Evolutionary conservation across 192 early-diverging fungal genomes (phyloP).

Genomic region (Dissophora ornata): DNA sequence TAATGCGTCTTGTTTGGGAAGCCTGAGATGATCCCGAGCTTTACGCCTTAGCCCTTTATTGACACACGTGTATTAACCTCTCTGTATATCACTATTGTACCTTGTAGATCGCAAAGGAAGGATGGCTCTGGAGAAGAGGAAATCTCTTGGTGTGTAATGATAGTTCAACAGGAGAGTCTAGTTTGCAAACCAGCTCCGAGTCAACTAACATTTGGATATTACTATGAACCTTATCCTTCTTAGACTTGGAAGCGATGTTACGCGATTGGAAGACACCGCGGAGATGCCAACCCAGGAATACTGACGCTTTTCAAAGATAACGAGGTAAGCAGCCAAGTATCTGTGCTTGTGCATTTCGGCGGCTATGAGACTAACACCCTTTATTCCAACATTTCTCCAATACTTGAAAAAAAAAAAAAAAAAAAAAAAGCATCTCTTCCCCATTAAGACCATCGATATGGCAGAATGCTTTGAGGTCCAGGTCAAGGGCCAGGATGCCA

Average conservation of each 20-base stretch:
- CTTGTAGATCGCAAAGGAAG: constrained; percentile 60
- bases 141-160: constrained; percentile 58
- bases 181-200: too few species aligned
- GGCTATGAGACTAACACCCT: neutral
- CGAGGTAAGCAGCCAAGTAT: constrained; percentile 51
- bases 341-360: too few species aligned
- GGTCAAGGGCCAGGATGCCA: constrained; percentile 55
- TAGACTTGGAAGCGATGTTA: constrained; percentile 65
- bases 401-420: too few species aligned
- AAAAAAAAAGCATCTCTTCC: constrained; percentile 45
- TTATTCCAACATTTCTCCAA: too few species aligned
- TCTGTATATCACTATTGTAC: neutral
- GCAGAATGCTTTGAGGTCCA: constrained; percentile 59
- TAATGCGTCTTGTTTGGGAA: too few species aligned
- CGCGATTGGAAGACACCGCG: constrained; percentile 61
- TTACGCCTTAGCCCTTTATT: too few species aligned
- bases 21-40: too few species aligned
- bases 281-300: constrained; percentile 57
- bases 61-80: too few species aligned
- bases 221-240: too few species aligned
- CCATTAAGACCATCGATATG: constrained; percentile 64
- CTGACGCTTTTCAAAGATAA: constrained; percentile 64
- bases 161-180: too few species aligned
- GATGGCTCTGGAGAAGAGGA: constrained; percentile 61
- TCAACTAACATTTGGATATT: too few species aligned